Evolutionary conservation across 495 filamentous ascomycete genomes (phyloP).

Genomic region (Cercophora samala): DNA sequence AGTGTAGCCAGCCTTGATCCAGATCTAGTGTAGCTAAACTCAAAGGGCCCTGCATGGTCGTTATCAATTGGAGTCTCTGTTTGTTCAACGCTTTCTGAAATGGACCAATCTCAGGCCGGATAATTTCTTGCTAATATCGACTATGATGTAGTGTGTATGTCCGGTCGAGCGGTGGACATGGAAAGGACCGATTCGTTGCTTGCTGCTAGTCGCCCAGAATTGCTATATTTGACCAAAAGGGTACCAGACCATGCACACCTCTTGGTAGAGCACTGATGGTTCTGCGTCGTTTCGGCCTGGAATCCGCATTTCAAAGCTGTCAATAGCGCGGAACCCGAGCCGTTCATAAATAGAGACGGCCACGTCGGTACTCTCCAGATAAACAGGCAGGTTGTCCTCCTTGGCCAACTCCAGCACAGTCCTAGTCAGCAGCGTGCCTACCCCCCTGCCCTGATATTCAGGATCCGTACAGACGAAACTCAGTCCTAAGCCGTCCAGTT

Average conservation of each 20-base stretch:
- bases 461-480: constrained; percentile 43
- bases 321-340: constrained; percentile 38
- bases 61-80: background rate
- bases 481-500: constrained; percentile 23
- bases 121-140: background rate
- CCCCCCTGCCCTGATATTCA: constrained; percentile 41
- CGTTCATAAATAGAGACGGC: constrained; percentile 42
- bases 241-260: constrained; percentile 34
- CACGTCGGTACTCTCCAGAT: constrained; percentile 44
- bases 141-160: background rate
- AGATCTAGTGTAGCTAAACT: background rate
- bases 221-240: constrained; percentile 7
- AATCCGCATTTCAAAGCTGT: constrained; percentile 33
- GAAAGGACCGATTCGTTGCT: background rate
- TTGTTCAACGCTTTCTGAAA: background rate
- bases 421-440: constrained; percentile 37
- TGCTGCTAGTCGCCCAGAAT: background rate
- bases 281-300: constrained; percentile 11
- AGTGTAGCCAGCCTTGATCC: background rate
- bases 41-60: too few species aligned
- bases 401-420: constrained; percentile 38
- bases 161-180: background rate
- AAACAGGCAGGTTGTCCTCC: constrained; percentile 36
- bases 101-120: background rate
- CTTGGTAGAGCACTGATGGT: constrained; percentile 26